Conservation (phyloP, 2,329 filamentous ascomycete genomes). For the Pseudogymnoascus sp. region DNA sequence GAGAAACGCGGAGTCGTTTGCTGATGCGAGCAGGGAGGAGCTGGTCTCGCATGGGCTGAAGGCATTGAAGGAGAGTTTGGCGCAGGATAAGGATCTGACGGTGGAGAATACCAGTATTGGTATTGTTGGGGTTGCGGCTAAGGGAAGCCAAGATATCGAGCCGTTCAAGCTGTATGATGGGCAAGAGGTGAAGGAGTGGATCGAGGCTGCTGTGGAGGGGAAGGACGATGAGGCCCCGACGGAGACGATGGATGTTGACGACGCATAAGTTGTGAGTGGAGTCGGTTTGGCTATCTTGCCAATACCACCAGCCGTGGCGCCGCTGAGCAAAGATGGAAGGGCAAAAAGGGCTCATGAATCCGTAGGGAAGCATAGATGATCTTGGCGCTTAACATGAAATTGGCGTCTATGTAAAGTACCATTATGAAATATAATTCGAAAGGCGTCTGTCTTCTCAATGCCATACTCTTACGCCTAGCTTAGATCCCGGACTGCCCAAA, state of each 20-base stretch:
- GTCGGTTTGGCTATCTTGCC: neutral
- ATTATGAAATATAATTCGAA: conserved; percentile 5
- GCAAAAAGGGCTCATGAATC: conserved; percentile 2
- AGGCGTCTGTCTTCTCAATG: neutral
- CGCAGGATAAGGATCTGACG: conserved; percentile 95
- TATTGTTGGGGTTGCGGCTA: conserved; percentile 59
- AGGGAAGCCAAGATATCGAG: conserved; percentile 54
- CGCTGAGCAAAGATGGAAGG: neutral
- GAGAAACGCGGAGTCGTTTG: conserved; percentile 79
- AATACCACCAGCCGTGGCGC: neutral
- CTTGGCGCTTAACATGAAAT: conserved; percentile 6
- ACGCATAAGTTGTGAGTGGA: conserved; percentile 11
- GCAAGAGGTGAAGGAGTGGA: conserved; percentile 74
- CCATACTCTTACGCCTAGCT: neutral
- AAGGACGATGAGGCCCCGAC: conserved; percentile 40
- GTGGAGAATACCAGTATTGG: conserved; percentile 94
- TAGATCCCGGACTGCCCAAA: neutral
- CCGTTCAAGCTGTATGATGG: conserved; percentile 88
- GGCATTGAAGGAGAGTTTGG: conserved; percentile 89
- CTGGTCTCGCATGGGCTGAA: conserved; percentile 83
- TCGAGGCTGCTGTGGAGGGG: conserved; percentile 63
- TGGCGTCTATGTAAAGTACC: conserved; percentile 8
- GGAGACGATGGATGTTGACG: conserved; percentile 42
- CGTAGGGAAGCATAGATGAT: conserved; percentile 7
- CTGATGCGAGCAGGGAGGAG: conserved; percentile 69